Base-by-base conservation (phyloP, 345 rosid species). In the Lumnitzera littorea region DNA sequence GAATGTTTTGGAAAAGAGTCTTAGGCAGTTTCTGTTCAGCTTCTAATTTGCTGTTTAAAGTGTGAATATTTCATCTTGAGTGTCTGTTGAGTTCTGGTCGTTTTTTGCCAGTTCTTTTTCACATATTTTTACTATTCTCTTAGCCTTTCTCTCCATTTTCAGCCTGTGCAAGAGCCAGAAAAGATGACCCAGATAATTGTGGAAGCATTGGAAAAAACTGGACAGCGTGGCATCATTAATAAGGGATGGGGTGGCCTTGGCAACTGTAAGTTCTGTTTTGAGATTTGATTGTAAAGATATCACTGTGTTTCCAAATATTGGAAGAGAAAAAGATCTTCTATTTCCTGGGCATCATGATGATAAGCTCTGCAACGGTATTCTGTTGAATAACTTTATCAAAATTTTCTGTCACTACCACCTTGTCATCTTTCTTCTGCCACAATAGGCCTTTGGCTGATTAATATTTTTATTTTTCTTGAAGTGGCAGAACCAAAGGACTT, bases 171-270 rank as follows among this genome's bases (percentile, higher is more conserved):
- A 86, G 94, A 84, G 67, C 97, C 97, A 58, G 85, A 81, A 70
- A 86, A 82, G 67, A 88, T 91, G 96, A 91, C 96, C 46, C 84
- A 82, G 60, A 75, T 80, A 67, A 91, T 88, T 57, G 94, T 91
- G 61, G 77, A 84, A 66, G 94, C 94, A 57, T 68, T 91, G 62
- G 82, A 81, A 66, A 68, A 64, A 75, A 91, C 97, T 48, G 89
- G 80, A 68, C 94, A 91, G 76, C 78, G 97, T 80, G 97, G 96
- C 71, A 88, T 91, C 77, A 95, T 95, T 62, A 91, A 91, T 72
- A 91, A 88, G 82, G 99, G 99, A 58, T 95, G 99, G 99, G 97
- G 97, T 66, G 97, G 97, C 65, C 89, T 91, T 66, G 97, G 97
- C 65, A 75, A 88, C 65, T 72, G 97, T 91, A 77, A 62, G 94